Base-by-base conservation (phyloP, 2,329 filamentous ascomycete genomes). In the Penicillium brevicompactum region DNA sequence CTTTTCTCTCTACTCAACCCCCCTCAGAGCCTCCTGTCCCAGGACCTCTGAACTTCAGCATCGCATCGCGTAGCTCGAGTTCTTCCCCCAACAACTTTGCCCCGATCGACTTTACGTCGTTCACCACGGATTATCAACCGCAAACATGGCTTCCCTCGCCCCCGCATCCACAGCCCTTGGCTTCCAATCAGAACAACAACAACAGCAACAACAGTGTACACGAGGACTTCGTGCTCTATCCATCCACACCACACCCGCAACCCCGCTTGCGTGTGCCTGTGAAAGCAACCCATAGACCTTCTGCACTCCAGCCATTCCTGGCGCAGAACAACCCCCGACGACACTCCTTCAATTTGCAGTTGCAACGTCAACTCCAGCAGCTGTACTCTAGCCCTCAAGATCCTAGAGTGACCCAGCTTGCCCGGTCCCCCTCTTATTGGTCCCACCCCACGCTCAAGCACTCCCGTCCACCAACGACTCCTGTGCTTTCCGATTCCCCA, bases 41-140 rank as follows among this genome's bases (percentile, higher is more conserved):
- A 71, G 75, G 71, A 73, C 63, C 75, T 78, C 74, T 78, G 76
- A 77, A 76, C 73, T 73, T 70, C 37, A 69, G 73, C 72, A 69
- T 64, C 71, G 70, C 73, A 62, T 67, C 70, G 70, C 68, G 71
- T 75, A 72, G 74, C 75, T 71, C 71, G 68, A 74, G 71, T 76
- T 74, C 74, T 76, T 74, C 74, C 65, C 58, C 64, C 27, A 64
- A 63, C 67, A 71, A 63, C 56, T 70, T 73, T 70, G 53, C 66
- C 56, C 62, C 74, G 70, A 70, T 73, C 74, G 74, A 77, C 75
- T 53, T 72, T 48, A 71, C 70, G 74, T 77, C 77, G 73, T 78
- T 77, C 77, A 77, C 66, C 71, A 79, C 77, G 77, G 76, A 79
- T 78, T 69, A 71, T 66, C 68, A 69, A 62, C 75, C 76, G 74